These are phyloP conservation scores for Stagonosporopsis rhizophila DNA, from an alignment of 2,329 filamentous ascomycete species.

Conservation along the genomic window DNA sequence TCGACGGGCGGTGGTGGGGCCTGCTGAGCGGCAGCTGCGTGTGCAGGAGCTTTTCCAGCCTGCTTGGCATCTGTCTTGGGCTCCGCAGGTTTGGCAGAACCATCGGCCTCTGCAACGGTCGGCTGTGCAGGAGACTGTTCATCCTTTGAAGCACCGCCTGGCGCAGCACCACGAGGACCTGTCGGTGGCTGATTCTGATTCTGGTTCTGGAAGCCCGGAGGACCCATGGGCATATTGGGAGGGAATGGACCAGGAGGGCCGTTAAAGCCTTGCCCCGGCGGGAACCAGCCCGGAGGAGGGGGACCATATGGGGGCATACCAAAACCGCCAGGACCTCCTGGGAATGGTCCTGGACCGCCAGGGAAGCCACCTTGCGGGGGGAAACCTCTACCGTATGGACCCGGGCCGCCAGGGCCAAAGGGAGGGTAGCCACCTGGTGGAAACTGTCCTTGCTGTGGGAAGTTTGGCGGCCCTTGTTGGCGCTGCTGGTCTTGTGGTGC, in stretches of 20 bases:
- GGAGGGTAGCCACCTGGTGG: constrained; percentile 52
- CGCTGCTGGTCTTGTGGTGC: constrained; percentile 34
- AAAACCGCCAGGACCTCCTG: constrained; percentile 62
- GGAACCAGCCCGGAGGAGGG: constrained; percentile 74
- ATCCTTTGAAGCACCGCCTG: constrained; percentile 40
- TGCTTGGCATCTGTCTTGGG: constrained; percentile 60
- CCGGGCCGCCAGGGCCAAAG: constrained; percentile 50
- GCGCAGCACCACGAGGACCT: constrained; percentile 45
- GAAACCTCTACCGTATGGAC: constrained; percentile 53
- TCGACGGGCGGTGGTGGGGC: constrained; percentile 71
- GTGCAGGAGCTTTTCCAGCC: constrained; percentile 35
- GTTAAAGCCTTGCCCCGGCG: constrained; percentile 77
- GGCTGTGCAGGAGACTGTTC: constrained; percentile 39
- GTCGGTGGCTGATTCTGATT: constrained; percentile 46
- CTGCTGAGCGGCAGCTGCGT: constrained; percentile 54
- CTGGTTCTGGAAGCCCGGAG: constrained; percentile 55
- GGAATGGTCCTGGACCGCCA: constrained; percentile 54
- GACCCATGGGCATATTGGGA: constrained; percentile 66
- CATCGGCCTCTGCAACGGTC: constrained; percentile 54
- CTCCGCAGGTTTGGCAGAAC: constrained; percentile 59
- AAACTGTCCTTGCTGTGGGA: constrained; percentile 52
- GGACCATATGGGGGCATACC: constrained; percentile 77
- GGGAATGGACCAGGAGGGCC: constrained; percentile 70
- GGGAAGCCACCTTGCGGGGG: constrained; percentile 57
- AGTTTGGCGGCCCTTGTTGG: constrained; percentile 49